Conservation (phyloP, 129 eudicot genomes). For the Flaveria ramosissima region DNA sequence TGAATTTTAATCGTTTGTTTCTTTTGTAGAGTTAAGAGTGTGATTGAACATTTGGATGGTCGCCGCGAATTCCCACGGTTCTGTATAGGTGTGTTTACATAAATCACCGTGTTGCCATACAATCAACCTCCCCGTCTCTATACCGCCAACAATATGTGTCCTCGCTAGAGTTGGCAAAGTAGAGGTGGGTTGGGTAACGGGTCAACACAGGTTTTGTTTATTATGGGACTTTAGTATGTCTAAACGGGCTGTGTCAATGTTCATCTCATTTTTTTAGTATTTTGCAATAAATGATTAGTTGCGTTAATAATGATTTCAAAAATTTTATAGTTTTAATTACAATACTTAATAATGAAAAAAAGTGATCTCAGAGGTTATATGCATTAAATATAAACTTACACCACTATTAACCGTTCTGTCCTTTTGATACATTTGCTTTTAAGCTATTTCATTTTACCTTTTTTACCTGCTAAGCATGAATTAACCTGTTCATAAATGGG, state of each 20-base stretch:
- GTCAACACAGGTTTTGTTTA: background rate
- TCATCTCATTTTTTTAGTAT: background rate
- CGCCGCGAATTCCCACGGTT: conserved; percentile 87
- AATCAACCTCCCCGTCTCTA: background rate
- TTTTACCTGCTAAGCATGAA: background rate
- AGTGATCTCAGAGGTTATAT: background rate
- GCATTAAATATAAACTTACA: background rate
- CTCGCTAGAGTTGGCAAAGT: background rate
- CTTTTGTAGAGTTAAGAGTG: conserved; percentile 76
- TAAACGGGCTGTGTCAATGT: background rate
- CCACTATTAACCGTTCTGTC: background rate
- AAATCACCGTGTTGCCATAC: background rate
- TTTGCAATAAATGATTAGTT: background rate
- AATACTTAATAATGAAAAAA: background rate
- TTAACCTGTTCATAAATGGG: background rate
- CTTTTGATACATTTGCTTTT: background rate
- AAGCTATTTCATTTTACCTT: background rate
- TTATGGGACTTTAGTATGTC: background rate
- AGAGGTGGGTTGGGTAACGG: background rate
- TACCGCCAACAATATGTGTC: background rate
- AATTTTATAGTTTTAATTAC: background rate
- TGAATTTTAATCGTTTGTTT: conserved; percentile 1
- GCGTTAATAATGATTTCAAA: background rate
- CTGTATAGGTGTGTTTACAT: conserved; percentile 67
- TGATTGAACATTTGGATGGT: conserved; percentile 86